Conservation (phyloP, 73 alveolate species). For the Effrenium voratum region DNA sequence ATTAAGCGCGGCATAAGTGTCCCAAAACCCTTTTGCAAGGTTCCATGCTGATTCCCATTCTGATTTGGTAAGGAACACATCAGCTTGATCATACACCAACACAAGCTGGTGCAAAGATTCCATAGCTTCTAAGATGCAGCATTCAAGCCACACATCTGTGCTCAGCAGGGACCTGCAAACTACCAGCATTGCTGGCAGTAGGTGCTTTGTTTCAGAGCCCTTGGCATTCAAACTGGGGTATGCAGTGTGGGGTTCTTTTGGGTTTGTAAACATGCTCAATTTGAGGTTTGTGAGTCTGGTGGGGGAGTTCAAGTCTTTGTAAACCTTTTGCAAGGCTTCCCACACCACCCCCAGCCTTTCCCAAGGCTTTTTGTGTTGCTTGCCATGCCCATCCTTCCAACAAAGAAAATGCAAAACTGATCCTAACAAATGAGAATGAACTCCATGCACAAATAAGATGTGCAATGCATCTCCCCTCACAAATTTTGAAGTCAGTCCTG, state of each 20-base stretch:
- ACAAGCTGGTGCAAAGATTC: background rate
- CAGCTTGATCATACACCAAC: background rate
- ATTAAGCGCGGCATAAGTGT: background rate
- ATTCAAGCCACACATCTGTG: background rate
- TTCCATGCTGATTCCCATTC: background rate
- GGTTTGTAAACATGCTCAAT: conserved; percentile 28
- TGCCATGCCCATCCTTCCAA: conserved; percentile 17
- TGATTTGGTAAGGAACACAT: background rate
- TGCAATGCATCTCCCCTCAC: conserved; percentile 29
- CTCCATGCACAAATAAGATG: background rate
- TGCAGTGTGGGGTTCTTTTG: background rate
- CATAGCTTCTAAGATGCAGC: background rate
- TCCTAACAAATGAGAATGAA: background rate
- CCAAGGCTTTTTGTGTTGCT: background rate
- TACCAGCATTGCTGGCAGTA: background rate
- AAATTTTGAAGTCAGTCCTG: background rate
- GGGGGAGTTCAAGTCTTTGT: background rate
- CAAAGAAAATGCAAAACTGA: background rate
- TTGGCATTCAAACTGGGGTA: background rate
- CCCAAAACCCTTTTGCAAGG: conserved; percentile 47
- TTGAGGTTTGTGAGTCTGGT: conserved; percentile 12
- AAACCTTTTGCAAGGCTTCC: background rate
- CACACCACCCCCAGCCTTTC: conserved; percentile 17
- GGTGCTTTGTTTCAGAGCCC: conserved; percentile 20
- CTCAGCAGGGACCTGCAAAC: background rate